Base-by-base conservation (phyloP, 768 basidiomycete genomes). In the Panellus pusillus region DNA sequence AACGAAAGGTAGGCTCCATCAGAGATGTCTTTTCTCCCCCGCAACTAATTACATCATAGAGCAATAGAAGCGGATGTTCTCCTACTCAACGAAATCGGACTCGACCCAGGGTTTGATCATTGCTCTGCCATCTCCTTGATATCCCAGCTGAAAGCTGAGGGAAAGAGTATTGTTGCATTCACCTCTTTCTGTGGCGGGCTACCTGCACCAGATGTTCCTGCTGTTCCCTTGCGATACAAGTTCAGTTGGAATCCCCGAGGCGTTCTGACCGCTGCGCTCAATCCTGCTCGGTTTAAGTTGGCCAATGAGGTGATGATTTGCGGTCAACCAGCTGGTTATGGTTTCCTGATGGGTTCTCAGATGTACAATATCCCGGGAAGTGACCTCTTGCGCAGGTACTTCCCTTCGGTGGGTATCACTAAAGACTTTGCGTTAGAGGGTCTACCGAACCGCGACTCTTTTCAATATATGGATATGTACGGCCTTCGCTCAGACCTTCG, bases 161-260 rank as follows among this genome's bases (percentile, higher is more conserved):
- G 75, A 18, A 87, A 83, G 66, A 67, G 72, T 13, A 75, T 93
- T 9, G 64, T 78, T 0, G 86, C 89, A 0, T 97, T 96, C 67
- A 83, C 83, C 1, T 93, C 91, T 1, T 95, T 95, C 76, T 98
- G 95, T 51, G 95, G 95, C 1, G 95, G 95, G 1, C 74, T 98
- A 4, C 95, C 95, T 0, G 86, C 87, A 1, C 91, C 91, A 0
- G 88, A 88, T 39, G 76, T 76, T 8, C 62, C 70, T 9, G 68
- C 75, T 56, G 82, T 87, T 14, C 92, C 93, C 2, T 71, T 95
- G 9, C 79, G 86, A n/a, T 94, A 96, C 65, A 96, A 94, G 65
- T 93, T 93, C 65, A 91, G 92, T 60, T 98, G 95, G 95, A 89
- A 84, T 44, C 93, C 95, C 0, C 77, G 84, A 52, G 94, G 92